Conservation (phyloP, 768 basidiomycete species). For the Lactarius sanguifluus region DNA sequence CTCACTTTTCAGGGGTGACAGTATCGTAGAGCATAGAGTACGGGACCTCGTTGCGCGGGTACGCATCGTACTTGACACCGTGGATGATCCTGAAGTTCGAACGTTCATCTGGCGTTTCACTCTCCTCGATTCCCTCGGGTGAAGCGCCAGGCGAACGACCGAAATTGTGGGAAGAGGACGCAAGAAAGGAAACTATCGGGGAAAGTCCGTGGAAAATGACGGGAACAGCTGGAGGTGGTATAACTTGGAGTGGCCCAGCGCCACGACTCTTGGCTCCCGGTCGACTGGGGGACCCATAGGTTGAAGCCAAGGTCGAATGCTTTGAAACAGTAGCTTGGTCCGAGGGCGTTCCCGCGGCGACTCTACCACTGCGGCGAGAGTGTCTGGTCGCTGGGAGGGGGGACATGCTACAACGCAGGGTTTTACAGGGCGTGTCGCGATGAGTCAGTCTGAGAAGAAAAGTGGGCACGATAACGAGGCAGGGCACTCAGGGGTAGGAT, state of each 20-base stretch:
- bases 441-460: background rate
- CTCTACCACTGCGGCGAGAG: background rate
- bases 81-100: constrained; percentile 9
- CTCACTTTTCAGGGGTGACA: constrained; percentile 17
- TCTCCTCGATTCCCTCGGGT: background rate
- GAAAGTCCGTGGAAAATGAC: constrained; percentile 11
- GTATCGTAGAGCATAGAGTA: constrained; percentile 17
- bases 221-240: background rate
- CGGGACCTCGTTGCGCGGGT: constrained; percentile 16
- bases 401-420: constrained; percentile 9
- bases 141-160: background rate
- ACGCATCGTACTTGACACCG: constrained; percentile 11
- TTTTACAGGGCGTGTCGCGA: background rate
- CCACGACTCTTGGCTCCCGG: background rate
- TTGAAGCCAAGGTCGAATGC: background rate
- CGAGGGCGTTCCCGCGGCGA: background rate
- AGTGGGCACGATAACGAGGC: background rate
- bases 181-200: constrained; percentile 17
- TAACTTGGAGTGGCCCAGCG: background rate
- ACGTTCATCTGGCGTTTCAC: background rate
- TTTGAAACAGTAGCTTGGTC: background rate
- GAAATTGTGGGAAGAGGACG: constrained; percentile 11
- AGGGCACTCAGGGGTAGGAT: background rate
- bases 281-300: background rate
- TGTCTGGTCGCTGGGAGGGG: background rate